Conservation (phyloP, 2,329 filamentous ascomycete species). For the Cyphellophora attinorum region DNA sequence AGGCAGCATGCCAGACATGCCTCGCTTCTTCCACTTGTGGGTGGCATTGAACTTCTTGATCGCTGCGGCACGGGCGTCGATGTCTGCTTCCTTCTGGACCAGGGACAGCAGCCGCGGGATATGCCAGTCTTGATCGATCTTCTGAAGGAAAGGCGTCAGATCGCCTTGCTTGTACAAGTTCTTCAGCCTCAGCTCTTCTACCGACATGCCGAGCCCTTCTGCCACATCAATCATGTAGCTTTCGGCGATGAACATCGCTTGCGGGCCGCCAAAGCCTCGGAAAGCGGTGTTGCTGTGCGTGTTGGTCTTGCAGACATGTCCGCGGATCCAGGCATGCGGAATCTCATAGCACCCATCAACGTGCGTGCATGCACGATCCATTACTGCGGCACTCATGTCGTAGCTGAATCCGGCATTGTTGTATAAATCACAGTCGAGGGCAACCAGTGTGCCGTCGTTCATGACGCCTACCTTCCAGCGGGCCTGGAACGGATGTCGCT, state of each 20-base stretch:
- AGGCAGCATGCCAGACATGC: conserved; percentile 73
- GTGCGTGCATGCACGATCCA: conserved; percentile 78
- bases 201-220: conserved; percentile 74
- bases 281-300: conserved; percentile 97
- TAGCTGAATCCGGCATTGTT: conserved; percentile 78
- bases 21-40: conserved; percentile 94
- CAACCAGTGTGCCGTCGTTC: conserved; percentile 84
- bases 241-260: conserved; percentile 91
- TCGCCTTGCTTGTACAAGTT: conserved; percentile 79
- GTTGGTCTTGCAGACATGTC: conserved; percentile 85
- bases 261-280: conserved; percentile 90
- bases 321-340: conserved; percentile 75
- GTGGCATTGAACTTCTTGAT: conserved; percentile 70
- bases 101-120: conserved; percentile 94
- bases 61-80: conserved; percentile 57
- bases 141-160: conserved; percentile 83
- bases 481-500: conserved; percentile 84
- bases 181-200: conserved; percentile 69
- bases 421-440: conserved; percentile 84
- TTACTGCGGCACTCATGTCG: conserved; percentile 65
- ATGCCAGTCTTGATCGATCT: conserved; percentile 73
- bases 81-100: conserved; percentile 67
- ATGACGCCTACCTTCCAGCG: conserved; percentile 93
- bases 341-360: conserved; percentile 83
- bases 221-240: conserved; percentile 83